Conservation (phyloP, 1,139 yeast species). For the Diutina neorugosa region DNA sequence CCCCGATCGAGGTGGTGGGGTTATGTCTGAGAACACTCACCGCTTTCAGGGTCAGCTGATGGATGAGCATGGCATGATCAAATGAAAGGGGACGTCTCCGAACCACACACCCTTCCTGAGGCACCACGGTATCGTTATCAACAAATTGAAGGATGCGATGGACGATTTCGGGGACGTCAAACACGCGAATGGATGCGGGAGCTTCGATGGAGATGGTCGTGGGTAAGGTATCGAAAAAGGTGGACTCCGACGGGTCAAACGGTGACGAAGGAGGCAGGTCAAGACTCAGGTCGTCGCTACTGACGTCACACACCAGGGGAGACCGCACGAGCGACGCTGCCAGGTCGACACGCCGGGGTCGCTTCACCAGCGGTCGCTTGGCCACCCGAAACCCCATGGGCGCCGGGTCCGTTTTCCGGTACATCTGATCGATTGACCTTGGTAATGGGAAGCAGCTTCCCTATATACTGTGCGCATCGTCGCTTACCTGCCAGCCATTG, state of each 20-base stretch:
- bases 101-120: slow-evolving; percentile 45
- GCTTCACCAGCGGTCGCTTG: slow-evolving; percentile 1
- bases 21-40: background rate
- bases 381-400: background rate
- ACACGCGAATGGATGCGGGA: slow-evolving; percentile 24
- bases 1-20: background rate
- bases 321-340: background rate
- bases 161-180: slow-evolving; percentile 69
- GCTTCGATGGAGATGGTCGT: too few species aligned
- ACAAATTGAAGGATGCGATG: slow-evolving; percentile 47
- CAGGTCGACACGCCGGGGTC: background rate
- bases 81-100: slow-evolving; percentile 59
- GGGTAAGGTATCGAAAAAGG: background rate
- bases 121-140: slow-evolving; percentile 37
- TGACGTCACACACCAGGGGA: background rate
- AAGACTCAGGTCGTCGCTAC: background rate
- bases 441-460: background rate
- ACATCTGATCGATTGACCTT: background rate
- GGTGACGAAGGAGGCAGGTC: background rate
- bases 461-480: background rate
- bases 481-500: slow-evolving; percentile 4
- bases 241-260: background rate
- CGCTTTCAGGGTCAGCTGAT: slow-evolving; percentile 27
- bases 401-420: background rate
- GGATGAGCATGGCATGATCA: slow-evolving; percentile 37